Conservation (phyloP, 2,329 filamentous ascomycete species). For the Nemania abortiva region DNA sequence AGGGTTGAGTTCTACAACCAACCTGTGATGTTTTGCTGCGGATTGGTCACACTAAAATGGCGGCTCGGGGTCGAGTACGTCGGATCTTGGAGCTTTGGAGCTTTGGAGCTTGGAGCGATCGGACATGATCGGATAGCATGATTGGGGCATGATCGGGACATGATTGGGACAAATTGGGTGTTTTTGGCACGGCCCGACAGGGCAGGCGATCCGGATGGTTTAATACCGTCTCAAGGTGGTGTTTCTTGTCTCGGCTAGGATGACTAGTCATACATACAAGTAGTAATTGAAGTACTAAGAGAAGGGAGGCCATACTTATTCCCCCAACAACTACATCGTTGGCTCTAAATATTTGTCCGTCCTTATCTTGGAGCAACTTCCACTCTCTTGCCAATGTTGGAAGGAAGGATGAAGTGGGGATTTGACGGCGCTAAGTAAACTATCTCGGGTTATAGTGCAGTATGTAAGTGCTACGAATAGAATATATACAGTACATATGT, state of each 20-base stretch:
- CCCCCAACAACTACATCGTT: neutral
- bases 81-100: constrained; percentile 24
- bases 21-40: neutral
- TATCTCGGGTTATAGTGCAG: no score
- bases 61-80: constrained; percentile 7
- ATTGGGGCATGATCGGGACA: neutral
- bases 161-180: constrained; percentile 1
- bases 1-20: neutral
- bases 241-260: constrained; percentile 14
- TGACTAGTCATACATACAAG: constrained; percentile 5
- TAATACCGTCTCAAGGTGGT: neutral
- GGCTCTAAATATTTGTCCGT: neutral
- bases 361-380: neutral
- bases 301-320: neutral
- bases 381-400: neutral
- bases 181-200: neutral
- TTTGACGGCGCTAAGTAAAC: no score
- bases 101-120: neutral
- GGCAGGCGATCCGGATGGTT: neutral
- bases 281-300: neutral
- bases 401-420: no score
- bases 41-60: constrained; percentile 1
- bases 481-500: neutral
- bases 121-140: neutral
- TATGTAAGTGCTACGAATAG: no score